Evolutionary conservation across 176 grass and related monocot species (phyloP), one percentile per base, ranked within the genome.

Genomic region (Triticum timopheevii): DNA sequence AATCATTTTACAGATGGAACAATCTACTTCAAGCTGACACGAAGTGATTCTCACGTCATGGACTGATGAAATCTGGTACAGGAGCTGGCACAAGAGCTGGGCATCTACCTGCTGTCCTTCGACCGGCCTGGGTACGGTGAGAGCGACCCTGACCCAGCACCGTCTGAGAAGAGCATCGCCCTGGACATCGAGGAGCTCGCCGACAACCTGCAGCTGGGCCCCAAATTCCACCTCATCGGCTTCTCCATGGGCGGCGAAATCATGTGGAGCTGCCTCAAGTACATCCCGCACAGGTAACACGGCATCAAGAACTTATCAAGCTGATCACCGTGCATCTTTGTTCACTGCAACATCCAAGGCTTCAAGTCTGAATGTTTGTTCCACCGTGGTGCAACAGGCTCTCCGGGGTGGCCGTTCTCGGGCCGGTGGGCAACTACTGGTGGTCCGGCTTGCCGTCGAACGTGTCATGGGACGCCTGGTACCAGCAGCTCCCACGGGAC

Each of bases 81-180:
- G 93, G 89, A 88, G 84, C 64, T 91, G 19, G 44, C 83, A 44
- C 87, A 93, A 52, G 91, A 95, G 59, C 78, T 97, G 66, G 93
- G 89, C 23, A 61, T 97, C 49, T 88, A 93, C 84, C 20, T 91
- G 59, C 7, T 97, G 36, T 90, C 95, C 56, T 97, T 95, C 40
- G 95, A 97, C 52, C 88, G 95, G 62, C 88, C 93, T 0, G 95
- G 93, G n/a, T 98, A 98, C 13, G 93, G 39, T 9, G 93, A 97
- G 83, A 97, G 95, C 69, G 95, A 97, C 16, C 87, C 80, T 10
- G 52, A 95, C 78, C 95, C 80, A 4, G 82, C 36, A n/a, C 77
- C 67, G 49, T 87, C 80, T 0, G 91, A 75, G 77, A 93, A 90
- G 82, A 93, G 89, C 87, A 87, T 77, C 20, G 83, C 93, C 44